A percentile compares a stretch with the other conserved stretches of the same genome.
These are phyloP conservation scores for Trichosporon ovoides DNA, from an alignment of 1,284 basidiomycete species.

Conservation along the genomic window DNA sequence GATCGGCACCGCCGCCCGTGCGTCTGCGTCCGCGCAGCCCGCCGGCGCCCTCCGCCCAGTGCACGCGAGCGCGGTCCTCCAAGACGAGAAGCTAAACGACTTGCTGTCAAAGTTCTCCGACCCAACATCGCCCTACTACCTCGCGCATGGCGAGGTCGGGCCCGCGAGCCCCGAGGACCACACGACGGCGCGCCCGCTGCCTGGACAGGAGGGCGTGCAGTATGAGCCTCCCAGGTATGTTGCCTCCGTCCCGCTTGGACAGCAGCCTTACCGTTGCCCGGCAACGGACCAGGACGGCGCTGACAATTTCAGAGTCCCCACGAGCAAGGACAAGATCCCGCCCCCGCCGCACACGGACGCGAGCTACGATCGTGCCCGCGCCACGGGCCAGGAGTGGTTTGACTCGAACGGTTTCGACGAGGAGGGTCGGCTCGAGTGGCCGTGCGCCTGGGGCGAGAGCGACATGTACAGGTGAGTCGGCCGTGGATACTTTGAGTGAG, in stretches of 20 bases:
- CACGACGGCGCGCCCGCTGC: constrained; percentile 23
- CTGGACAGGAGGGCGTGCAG: constrained; percentile 5
- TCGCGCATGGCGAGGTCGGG: constrained; percentile 35
- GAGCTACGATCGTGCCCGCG: constrained; percentile 16
- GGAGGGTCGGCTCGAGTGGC: constrained; percentile 38
- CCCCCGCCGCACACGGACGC: constrained; percentile 13
- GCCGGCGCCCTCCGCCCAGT: background rate
- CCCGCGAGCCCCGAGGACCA: constrained; percentile 42
- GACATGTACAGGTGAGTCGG: constrained; percentile 47
- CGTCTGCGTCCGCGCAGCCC: background rate
- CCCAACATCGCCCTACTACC: constrained; percentile 38
- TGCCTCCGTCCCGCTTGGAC: background rate
- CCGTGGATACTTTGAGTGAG: too few relatives aligned
- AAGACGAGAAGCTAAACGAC: constrained; percentile 22
- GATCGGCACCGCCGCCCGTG: too few relatives aligned
- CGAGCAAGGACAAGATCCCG: constrained; percentile 3
- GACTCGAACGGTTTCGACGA: constrained; percentile 34
- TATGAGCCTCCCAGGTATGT: background rate
- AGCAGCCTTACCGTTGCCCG: background rate
- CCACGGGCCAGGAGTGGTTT: constrained; percentile 19
- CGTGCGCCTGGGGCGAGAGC: constrained; percentile 46
- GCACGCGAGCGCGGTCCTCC: background rate
- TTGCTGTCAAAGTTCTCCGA: constrained; percentile 38
- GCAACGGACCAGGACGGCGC: background rate
- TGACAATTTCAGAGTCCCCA: background rate